Evolutionary conservation across 371 early-diverging fungal genomes (phyloP), one percentile per base, ranked within the genome.

Genomic region (Dichotomocladium elegans): DNA sequence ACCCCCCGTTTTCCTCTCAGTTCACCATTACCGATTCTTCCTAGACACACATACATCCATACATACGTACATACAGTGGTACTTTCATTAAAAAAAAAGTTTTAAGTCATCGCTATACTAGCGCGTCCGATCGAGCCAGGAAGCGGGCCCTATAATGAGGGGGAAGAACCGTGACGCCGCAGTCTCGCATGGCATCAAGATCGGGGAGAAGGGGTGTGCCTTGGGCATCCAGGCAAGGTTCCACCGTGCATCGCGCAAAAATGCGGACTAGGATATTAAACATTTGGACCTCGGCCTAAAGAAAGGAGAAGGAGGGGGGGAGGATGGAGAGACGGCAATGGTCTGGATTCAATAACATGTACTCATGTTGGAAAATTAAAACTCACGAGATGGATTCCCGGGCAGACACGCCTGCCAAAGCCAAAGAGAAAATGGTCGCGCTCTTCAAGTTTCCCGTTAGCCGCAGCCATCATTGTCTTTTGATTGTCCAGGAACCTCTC

Each of bases 321-420:
- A 37, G 21, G 1, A 34, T n/a, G 17, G 35, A 3, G 9, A 37
- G 7, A 8, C 37, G n/a, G n/a, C n/a, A n/a, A n/a, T n/a, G n/a
- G n/a, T n/a, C n/a, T n/a, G n/a, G n/a, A n/a, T n/a, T n/a, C n/a
- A 37, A 7, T 17, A 12, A 5, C 35, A 11, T 35, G 42, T 2
- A 3, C 4, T 17, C 5, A 3, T 42, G 15, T 5, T 15, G 0
- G 11, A 11, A n/a, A n/a, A n/a, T n/a, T n/a, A 11, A n/a, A 24
- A 41, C 53, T 29, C 43, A 42, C 79, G 46, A 58, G 19, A 41
- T 58, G 52, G 31, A 58, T 58, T 26, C 58, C 58, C 21, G 47
- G 52, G 31, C 58, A 58, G 2, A 51, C 14, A 15, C 58, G 29
- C 22, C 52, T 28, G 25, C 58, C 58, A 41, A 28, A 51, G 9